Evolutionary conservation across 345 rosid species (phyloP), one percentile per base, ranked within the genome.

Genomic region (Physaria fendleri): DNA sequence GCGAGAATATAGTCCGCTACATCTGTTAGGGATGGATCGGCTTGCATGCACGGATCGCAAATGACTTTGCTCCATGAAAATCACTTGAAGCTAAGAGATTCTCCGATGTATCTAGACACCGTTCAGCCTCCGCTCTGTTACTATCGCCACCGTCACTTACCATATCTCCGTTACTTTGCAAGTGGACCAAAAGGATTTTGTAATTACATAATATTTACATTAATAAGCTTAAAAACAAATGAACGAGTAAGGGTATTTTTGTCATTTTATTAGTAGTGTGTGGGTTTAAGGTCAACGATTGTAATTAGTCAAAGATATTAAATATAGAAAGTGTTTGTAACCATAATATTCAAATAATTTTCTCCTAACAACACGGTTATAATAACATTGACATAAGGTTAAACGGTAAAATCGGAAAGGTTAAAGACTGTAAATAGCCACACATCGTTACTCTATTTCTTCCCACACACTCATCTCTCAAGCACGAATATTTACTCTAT

Each of bases 81-180:
- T 91, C 98, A 20, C 87, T 81, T 1, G 92, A 68, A 2, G 77
- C 74, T 2, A 91, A 61, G 1, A 85, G 92, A 76, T 88, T 84
- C 82, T 82, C 92, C 30, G 92, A 81, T 38, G 79, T 75, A 8
- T 64, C 59, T 11, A 85, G 71, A 85, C 90, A 88, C 77, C 78
- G 81, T 62, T 81, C 81, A 29, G 82, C 85, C 57, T 88, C 91
- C 41, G 73, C 74, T 55, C 80, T 62, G 64, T 66, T 69, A 9
- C 67, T 40, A 4, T 40, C 70, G 53, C 53, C 37, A 56, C 72
- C 75, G 50, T 66, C 71, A 15, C 58, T 66, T 74, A 66, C 56
- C 76, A 76, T 62, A 23, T 57, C 65, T 50, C 44, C 33, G 56
- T 37, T 17, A 22, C 23, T 35, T 34, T 55, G 6, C 10, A 6